These are phyloP conservation scores for Aspergillus bombycis DNA, from an alignment of 2,329 filamentous ascomycete genomes.

Conservation along the genomic window DNA sequence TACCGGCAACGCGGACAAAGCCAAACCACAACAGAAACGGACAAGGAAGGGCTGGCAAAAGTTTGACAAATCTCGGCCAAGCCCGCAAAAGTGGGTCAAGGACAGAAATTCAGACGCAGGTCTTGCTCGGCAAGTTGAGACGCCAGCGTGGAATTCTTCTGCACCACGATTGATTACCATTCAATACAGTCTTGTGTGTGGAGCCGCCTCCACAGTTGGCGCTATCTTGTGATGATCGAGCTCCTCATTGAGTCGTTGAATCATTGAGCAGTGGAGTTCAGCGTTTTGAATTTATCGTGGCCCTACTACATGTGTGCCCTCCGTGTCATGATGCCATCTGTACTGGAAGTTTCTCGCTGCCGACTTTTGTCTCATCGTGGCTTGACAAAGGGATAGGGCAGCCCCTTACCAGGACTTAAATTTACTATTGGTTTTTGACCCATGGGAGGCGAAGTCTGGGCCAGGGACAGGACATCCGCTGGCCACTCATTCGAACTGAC, in stretches of 20 bases:
- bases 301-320: background rate
- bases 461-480: constrained; percentile 1
- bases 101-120: background rate
- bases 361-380: background rate
- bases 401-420: background rate
- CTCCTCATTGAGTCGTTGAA: background rate
- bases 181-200: background rate
- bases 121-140: background rate
- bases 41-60: background rate
- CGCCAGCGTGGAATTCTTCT: background rate
- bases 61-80: background rate
- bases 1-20: background rate
- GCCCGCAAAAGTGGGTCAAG: constrained; percentile 1
- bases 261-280: background rate
- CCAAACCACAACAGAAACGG: background rate
- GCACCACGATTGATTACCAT: background rate
- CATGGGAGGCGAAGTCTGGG: constrained; percentile 1
- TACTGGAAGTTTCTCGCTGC: background rate
- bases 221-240: background rate
- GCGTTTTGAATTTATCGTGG: background rate
- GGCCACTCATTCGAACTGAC: background rate
- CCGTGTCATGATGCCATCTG: background rate
- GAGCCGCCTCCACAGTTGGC: background rate
- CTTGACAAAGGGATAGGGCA: background rate
- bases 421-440: background rate